Base-by-base conservation (phyloP, 306 rosid genomes). In the Prosopis cineraria region DNA sequence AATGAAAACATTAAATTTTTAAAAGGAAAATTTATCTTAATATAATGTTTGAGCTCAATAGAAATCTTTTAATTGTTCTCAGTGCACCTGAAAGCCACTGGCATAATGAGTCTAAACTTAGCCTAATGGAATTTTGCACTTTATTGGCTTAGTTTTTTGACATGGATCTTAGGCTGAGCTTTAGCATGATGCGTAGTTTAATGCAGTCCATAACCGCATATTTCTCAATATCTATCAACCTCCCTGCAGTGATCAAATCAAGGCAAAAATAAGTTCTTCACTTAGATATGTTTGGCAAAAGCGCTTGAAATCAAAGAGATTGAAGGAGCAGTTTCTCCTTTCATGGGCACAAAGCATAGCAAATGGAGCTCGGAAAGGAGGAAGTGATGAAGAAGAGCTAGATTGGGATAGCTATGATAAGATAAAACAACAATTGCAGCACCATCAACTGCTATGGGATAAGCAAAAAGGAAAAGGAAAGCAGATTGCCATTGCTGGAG, bases 301-400 rank as follows among this genome's bases (percentile, higher is more conserved):
- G 86, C 91, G 91, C 59, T 79, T 89, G 76, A 87, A 84, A 76
- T 73, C 68, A 67, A 88, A 88, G 82, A 78, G 45, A 45, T 79
- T 24, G 13, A 71, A 73, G 85, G 89, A 89, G 70, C 85, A 69
- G 7, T 12, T 89, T 29, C 74, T 89, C 52, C 77, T 33, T 69
- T 87, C 84, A 27, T 91, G 97, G 98, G 79, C 75, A 22, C 83
- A 82, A 76, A 85, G 81, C 84, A 82, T 93, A 84, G 96, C 93
- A 31, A 82, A 87, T 76, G 91, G 77, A 7, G 97, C 99, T 53
- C 91, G 83, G 88, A 82, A 82, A 63, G 97, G 99, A 76, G 93
- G 84, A 22, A 50, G 14, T 55, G 90, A 76, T 34, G 84, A 93
- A 80, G 77, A 91, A 78, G 92, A 86, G 84, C 84, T 91, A 47